Conservation (phyloP, 1,139 yeast species). For the Zygosaccharomyces sapae region DNA sequence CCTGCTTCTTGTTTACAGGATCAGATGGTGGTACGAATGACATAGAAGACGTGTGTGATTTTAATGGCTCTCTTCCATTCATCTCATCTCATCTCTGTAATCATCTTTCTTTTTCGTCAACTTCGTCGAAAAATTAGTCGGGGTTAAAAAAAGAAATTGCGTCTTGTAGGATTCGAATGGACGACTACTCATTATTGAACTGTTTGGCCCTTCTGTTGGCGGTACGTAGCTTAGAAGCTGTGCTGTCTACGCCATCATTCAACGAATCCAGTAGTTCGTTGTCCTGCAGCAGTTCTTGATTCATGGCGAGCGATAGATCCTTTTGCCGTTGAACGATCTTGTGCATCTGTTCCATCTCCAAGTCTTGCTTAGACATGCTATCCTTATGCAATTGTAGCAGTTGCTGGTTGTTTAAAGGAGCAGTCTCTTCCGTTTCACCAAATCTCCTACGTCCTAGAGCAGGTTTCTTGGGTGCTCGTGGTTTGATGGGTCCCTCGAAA, state of each 20-base stretch:
- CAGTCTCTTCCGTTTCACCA: slow-evolving; percentile 71
- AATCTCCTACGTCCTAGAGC: slow-evolving; percentile 45
- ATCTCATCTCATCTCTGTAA: background rate
- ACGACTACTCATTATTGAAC: slow-evolving; percentile 28
- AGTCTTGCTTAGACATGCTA: slow-evolving; percentile 61
- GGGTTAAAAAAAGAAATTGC: slow-evolving; percentile 2
- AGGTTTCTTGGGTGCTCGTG: slow-evolving; percentile 18
- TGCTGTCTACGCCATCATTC: slow-evolving; percentile 58
- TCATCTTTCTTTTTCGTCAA: background rate
- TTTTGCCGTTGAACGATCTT: slow-evolving; percentile 60
- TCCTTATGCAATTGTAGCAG: slow-evolving; percentile 61
- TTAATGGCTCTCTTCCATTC: background rate
- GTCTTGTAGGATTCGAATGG: slow-evolving; percentile 12
- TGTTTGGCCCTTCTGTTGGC: slow-evolving; percentile 60
- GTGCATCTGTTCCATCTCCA: slow-evolving; percentile 55
- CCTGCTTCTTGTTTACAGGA: slow-evolving; percentile 29
- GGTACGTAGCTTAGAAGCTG: slow-evolving; percentile 53
- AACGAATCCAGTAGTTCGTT: slow-evolving; percentile 68
- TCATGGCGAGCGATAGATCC: slow-evolving; percentile 68
- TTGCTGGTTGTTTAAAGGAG: slow-evolving; percentile 53
- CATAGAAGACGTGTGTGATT: slow-evolving; percentile 10
- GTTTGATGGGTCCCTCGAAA: slow-evolving; percentile 8
- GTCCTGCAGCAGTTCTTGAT: slow-evolving; percentile 70
- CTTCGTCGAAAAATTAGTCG: background rate
- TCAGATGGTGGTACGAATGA: slow-evolving; percentile 35